Evolutionary conservation across 164 flowering plant species (phyloP).

Genomic region (Saururus chinensis): DNA sequence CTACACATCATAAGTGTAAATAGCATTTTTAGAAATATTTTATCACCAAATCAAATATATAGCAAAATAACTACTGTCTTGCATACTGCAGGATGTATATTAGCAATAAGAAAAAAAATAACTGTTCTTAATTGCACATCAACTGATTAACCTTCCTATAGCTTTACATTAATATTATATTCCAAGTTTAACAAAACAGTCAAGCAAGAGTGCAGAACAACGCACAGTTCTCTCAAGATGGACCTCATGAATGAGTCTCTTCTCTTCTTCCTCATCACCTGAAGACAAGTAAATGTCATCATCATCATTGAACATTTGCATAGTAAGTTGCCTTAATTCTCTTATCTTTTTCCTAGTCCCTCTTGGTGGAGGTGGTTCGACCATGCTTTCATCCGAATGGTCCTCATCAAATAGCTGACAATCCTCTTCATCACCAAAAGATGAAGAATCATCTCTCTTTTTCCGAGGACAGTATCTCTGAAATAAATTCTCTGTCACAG

Average conservation of each 20-base stretch:
- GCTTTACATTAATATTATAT: too few relatives aligned
- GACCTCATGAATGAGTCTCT: constrained; percentile 26
- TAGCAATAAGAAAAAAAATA: too few relatives aligned
- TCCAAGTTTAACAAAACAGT: not conserved
- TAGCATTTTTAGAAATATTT: too few relatives aligned
- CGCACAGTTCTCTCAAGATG: constrained; percentile 59
- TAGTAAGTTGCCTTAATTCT: constrained; percentile 62
- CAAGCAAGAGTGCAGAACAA: constrained; percentile 1
- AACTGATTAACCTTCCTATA: too few relatives aligned
- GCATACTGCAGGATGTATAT: too few relatives aligned
- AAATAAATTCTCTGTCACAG: constrained; percentile 69
- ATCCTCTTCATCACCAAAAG: constrained; percentile 27
- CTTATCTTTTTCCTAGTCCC: constrained; percentile 28
- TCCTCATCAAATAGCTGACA: constrained; percentile 21
- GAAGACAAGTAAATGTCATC: constrained; percentile 65
- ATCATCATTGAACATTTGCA: constrained; percentile 58
- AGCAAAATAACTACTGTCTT: too few relatives aligned
- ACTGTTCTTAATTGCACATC: too few relatives aligned
- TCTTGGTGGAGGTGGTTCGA: constrained; percentile 16
- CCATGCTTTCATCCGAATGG: constrained; percentile 23
- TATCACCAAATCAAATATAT: too few relatives aligned
- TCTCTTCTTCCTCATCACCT: constrained; percentile 77
- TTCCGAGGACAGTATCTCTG: constrained; percentile 48
- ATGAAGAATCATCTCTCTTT: constrained; percentile 17
- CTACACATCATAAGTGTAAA: constrained; percentile 21